phyloP scores from a whole-genome alignment of 2,329 filamentous ascomycete genomes.

The Neurospora crassa region DNA sequence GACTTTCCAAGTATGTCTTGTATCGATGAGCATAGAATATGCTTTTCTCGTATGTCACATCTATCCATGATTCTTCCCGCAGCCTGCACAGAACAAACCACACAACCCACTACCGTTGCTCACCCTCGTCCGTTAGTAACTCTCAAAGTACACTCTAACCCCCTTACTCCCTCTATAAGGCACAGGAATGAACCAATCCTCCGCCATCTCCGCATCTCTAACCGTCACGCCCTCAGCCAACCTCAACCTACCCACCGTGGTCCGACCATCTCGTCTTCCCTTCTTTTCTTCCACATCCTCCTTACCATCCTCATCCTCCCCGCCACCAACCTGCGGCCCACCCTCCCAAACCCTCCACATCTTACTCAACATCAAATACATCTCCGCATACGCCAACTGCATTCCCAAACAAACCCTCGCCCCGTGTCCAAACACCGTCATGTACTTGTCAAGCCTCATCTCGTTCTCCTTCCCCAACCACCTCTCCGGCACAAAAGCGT shows the following conservation, averaged over 20 bases:
- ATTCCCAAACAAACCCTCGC: constrained; percentile 5
- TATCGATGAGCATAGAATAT: not conserved
- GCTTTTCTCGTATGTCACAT: not conserved
- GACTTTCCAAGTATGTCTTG: too few species aligned
- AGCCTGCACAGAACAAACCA: not conserved
- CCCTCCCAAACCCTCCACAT: not conserved
- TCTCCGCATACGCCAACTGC: constrained; percentile 7
- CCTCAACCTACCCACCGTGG: not conserved
- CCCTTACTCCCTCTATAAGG: not conserved
- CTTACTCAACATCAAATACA: constrained; percentile 3
- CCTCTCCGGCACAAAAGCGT: constrained; percentile 9
- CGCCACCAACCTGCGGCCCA: not conserved
- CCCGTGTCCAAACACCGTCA: constrained; percentile 7
- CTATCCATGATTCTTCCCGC: not conserved
- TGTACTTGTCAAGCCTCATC: constrained; percentile 14
- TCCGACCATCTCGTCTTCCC: not conserved
- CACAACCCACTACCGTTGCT: not conserved
- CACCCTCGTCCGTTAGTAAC: not conserved
- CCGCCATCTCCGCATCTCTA: not conserved
- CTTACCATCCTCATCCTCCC: not conserved
- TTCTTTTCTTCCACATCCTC: not conserved
- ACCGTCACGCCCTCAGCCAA: not conserved
- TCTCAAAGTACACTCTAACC: not conserved
- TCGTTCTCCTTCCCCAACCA: constrained; percentile 6
- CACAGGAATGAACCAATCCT: not conserved